Evolutionary conservation across 2,329 filamentous ascomycete genomes (phyloP), one percentile per base, ranked within the genome.

Genomic region (Cytospora leucostoma): DNA sequence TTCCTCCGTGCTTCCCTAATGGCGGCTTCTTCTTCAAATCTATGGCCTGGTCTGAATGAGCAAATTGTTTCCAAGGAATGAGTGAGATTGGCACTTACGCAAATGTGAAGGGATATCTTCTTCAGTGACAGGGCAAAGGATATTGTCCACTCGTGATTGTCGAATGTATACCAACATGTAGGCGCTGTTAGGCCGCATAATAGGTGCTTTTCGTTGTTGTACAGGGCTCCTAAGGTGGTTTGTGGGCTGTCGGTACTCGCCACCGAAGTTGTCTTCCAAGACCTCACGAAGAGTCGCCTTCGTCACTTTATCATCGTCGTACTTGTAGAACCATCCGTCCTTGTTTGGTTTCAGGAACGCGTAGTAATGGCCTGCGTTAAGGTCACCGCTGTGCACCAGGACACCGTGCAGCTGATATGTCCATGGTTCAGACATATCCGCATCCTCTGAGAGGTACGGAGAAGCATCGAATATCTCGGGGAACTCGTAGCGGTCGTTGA

Each of bases 81-180:
- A 12, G 37, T 37, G 32, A 32, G 37, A 38, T 8, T 21, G 49
- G 5, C 13, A 77, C 83, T 78, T 82, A 89, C 87, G 88, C 58
- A 98, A 85, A 78, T 97, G 93, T 59, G 81, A 74, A 2, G 95
- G 96, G 17, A 93, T 91, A 70, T 96, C 89, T 2, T 90, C 84
- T 67, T 89, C 83, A n/a, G 85, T 83, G 44, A 95, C 90, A 0
- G 88, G 85, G 50, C 89, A 86, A 59, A 99, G 82, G 55, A 98
- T 88, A 68, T 91, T 84, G 71, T 97, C 91, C n/a, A 96, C 77
- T 62, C 89, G 86, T 58, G 89, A 90, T 74, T 97, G 91, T 53
- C 95, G 89, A 68, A 99, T 92, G 73, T 99, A 99, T 2, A 99
- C 96, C 81, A 99, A 78, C 95, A 99, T 99, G 81, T 99, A 99